A percentile compares a stretch with the other conserved stretches of the same genome.
These are phyloP conservation scores for Mycena epipterygia DNA, from an alignment of 768 basidiomycete genomes.

Conservation along the genomic window DNA sequence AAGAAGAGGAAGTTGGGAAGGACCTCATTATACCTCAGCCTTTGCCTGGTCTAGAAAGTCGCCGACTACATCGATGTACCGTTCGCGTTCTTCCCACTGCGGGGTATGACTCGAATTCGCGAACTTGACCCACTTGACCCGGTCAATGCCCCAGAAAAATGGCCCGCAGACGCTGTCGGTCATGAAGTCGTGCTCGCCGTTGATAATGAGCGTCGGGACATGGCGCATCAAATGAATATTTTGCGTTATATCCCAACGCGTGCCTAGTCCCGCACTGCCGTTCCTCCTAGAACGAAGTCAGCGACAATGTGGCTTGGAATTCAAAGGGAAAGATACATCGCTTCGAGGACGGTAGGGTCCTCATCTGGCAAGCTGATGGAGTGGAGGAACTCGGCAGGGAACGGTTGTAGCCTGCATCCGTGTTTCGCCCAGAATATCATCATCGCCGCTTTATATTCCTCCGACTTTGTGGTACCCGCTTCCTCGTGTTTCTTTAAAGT, in stretches of 20 bases:
- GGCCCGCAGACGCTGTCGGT: slow-evolving; percentile 50
- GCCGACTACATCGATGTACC: slow-evolving; percentile 43
- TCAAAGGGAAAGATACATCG: slow-evolving; percentile 66
- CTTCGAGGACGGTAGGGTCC: slow-evolving; percentile 62
- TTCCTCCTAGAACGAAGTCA: slow-evolving; percentile 34
- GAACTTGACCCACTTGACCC: slow-evolving; percentile 49
- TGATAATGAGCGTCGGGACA: slow-evolving; percentile 48
- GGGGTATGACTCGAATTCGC: slow-evolving; percentile 47
- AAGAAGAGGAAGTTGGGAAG: too few species aligned
- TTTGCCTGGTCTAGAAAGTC: slow-evolving; percentile 45
- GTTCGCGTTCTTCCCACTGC: slow-evolving; percentile 49
- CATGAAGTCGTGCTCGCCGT: slow-evolving; percentile 54
- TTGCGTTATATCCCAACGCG: slow-evolving; percentile 44
- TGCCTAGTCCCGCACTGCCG: slow-evolving; percentile 46
- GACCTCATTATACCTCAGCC: too few species aligned
- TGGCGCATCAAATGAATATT: slow-evolving; percentile 41
- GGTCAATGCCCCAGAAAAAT: slow-evolving; percentile 47
- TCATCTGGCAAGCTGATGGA: slow-evolving; percentile 50
- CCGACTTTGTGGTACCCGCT: slow-evolving; percentile 55
- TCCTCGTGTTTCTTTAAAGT: slow-evolving; percentile 60
- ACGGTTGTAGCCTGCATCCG: slow-evolving; percentile 59
- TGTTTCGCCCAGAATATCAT: slow-evolving; percentile 56
- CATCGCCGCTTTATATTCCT: slow-evolving; percentile 62
- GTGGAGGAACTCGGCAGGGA: slow-evolving; percentile 54
- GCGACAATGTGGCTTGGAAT: too few species aligned